phyloP scores from a whole-genome alignment of 306 rosid species.

The Luffa aegyptiaca region DNA sequence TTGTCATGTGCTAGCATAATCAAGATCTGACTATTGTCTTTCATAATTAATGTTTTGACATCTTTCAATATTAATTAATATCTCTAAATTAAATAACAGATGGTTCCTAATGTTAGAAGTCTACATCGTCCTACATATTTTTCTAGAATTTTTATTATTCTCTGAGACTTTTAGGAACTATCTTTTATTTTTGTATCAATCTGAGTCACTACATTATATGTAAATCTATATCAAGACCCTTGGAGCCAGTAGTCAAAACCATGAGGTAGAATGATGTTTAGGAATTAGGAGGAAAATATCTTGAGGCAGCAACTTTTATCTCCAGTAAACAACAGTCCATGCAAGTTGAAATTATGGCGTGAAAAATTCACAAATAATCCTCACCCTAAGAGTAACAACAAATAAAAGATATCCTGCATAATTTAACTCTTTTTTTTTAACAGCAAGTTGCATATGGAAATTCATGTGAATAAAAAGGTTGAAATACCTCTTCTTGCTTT shows the following conservation, averaged over 20 bases:
- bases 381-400: background rate
- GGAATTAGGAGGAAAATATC: background rate
- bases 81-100: background rate
- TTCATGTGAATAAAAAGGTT: background rate
- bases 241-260: background rate
- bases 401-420: background rate
- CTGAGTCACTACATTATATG: background rate
- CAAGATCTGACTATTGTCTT: background rate
- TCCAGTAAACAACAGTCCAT: background rate
- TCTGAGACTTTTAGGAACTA: background rate
- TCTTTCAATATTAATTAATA: background rate
- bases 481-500: constrained; percentile 60
- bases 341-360: background rate
- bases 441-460: background rate
- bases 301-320: background rate
- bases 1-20: background rate
- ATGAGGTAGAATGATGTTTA: background rate
- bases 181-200: background rate
- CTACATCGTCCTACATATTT: background rate
- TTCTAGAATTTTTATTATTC: background rate
- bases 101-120: background rate
- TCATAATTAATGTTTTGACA: background rate
- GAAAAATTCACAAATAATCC: background rate
- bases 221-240: too few relatives aligned
- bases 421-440: background rate